Evolutionary conservation across 208 protist species (phyloP).

Genomic region (Wallacemonas rigidus): DNA sequence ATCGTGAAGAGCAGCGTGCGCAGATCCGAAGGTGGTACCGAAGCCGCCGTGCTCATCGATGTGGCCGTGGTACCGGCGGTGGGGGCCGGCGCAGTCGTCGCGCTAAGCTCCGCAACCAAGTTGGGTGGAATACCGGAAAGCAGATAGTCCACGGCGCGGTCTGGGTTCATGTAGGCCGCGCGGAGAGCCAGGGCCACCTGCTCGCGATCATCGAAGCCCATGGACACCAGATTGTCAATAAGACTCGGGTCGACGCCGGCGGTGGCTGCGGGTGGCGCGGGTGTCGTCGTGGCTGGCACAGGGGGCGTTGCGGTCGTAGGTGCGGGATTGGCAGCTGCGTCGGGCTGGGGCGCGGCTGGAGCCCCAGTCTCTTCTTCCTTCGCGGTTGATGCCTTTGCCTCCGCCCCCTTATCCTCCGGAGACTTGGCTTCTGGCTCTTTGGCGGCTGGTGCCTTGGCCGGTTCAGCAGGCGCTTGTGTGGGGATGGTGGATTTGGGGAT

Average conservation of each 20-base stretch:
- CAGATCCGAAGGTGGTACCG: slow-evolving; percentile 29
- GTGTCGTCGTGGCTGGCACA: background rate
- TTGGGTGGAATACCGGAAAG: slow-evolving; percentile 72
- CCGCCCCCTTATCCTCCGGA: too few species aligned
- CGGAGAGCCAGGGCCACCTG: slow-evolving; percentile 76
- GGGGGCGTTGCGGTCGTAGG: slow-evolving; percentile 4
- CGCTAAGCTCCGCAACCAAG: slow-evolving; percentile 40
- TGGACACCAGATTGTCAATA: slow-evolving; percentile 79
- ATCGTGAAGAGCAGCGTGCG: slow-evolving; percentile 54
- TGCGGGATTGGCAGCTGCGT: background rate
- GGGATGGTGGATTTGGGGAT: slow-evolving; percentile 40
- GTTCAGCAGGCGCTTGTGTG: slow-evolving; percentile 11
- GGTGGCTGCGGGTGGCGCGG: slow-evolving; percentile 11
- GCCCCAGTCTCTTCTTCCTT: background rate
- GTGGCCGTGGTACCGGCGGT: background rate
- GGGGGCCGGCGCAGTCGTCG: slow-evolving; percentile 3
- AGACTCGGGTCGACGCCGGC: slow-evolving; percentile 48
- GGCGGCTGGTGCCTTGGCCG: background rate
- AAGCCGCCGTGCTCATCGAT: background rate
- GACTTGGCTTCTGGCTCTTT: background rate
- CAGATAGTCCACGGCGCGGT: slow-evolving; percentile 89
- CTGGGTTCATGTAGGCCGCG: slow-evolving; percentile 85
- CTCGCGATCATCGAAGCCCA: slow-evolving; percentile 86
- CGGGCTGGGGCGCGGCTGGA: slow-evolving; percentile 10
- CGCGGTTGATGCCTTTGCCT: background rate